Conservation (phyloP, 2,329 filamentous ascomycete species). For the Ophiocordyceps camponoti-floridani region DNA sequence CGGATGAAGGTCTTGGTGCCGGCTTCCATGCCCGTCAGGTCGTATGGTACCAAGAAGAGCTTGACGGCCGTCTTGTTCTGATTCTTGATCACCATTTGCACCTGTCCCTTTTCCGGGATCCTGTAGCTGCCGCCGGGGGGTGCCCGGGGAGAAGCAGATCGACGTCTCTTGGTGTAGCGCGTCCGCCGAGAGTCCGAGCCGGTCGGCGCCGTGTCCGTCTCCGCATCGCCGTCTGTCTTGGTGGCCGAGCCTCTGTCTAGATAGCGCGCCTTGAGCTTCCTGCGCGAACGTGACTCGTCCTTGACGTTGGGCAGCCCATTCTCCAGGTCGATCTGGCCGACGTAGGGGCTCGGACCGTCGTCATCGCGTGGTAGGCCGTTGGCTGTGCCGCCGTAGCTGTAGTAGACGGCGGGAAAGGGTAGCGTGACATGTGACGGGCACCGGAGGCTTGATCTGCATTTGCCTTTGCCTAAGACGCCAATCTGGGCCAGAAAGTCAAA, state of each 20-base stretch:
- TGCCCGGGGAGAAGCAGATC: conserved; percentile 31
- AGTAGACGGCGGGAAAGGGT: conserved; percentile 88
- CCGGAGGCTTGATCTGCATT: conserved; percentile 68
- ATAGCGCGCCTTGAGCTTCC: conserved; percentile 28
- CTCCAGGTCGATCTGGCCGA: conserved; percentile 81
- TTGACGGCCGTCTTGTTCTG: conserved; percentile 97
- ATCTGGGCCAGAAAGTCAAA: conserved; percentile 90
- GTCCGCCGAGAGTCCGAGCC: not conserved
- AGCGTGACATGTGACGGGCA: conserved; percentile 84
- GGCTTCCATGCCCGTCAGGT: conserved; percentile 78
- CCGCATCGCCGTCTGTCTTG: too few species aligned
- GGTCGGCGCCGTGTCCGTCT: conserved; percentile 3
- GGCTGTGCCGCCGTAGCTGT: conserved; percentile 63
- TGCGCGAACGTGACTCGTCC: conserved; percentile 26
- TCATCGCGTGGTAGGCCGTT: conserved; percentile 46
- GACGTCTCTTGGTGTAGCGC: conserved; percentile 16
- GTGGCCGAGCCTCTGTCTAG: conserved; percentile 15
- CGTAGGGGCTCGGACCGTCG: conserved; percentile 89
- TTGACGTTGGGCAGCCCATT: conserved; percentile 46
- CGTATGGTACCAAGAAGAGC: conserved; percentile 84
- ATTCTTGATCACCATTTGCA: conserved; percentile 96
- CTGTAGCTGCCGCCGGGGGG: conserved; percentile 82
- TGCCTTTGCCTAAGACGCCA: conserved; percentile 74
- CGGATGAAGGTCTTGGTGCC: conserved; percentile 93
- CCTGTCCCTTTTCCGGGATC: conserved; percentile 81